These are phyloP conservation scores for Eleusine indica DNA, from an alignment of 176 grass and related monocot species.

Conservation along the genomic window DNA sequence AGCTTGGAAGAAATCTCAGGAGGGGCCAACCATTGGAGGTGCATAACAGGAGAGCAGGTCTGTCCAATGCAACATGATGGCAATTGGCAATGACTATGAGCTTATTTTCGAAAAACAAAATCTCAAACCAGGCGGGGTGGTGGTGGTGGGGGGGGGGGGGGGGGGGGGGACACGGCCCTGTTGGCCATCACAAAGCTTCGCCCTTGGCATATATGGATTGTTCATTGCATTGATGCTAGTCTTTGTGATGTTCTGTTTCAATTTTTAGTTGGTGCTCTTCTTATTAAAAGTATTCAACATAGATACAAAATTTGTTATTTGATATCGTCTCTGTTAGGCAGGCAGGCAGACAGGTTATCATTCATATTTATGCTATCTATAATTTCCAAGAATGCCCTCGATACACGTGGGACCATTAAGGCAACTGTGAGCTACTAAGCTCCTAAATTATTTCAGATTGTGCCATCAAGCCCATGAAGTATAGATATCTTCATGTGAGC, in stretches of 20 bases:
- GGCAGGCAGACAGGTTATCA: neutral
- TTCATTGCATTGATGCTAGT: slow-evolving; percentile 12
- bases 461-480: neutral
- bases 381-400: neutral
- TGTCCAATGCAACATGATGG: too few species aligned
- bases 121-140: too few species aligned
- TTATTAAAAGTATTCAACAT: neutral
- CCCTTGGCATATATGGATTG: neutral
- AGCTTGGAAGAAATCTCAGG: too few species aligned
- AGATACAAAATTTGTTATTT: neutral
- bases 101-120: too few species aligned
- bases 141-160: too few species aligned
- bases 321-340: neutral
- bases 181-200: too few species aligned
- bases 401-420: neutral
- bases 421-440: neutral
- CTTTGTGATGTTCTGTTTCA: neutral
- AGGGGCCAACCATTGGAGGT: too few species aligned
- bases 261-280: neutral
- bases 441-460: neutral
- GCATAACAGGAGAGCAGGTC: too few species aligned
- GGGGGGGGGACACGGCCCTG: too few species aligned
- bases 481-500: neutral
- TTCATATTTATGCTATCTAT: neutral
- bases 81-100: too few species aligned